Evolutionary conservation across 2,329 filamentous ascomycete genomes (phyloP), one percentile per base, ranked within the genome.

Genomic region (Alternaria arborescens): DNA sequence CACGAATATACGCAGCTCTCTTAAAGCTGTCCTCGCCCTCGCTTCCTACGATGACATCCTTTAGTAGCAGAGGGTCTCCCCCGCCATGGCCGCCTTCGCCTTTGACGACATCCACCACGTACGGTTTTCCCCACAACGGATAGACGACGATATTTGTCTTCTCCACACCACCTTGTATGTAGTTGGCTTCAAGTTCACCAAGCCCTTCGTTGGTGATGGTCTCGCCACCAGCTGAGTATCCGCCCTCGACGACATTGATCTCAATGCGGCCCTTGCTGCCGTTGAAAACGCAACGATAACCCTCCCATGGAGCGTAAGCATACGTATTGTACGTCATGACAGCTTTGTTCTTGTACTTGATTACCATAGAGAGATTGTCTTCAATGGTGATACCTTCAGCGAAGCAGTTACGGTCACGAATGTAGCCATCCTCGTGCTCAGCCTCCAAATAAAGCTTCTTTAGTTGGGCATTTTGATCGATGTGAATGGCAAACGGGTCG

Each of bases 301-400:
- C 86, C 61, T 88, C 86, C 86, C 86, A 88, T 0, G 87, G 87
- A 4, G 87, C 85, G 57, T 89, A 89, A 0, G 87, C 86, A 2
- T 84, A 85, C 6, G 87, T 77, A 18, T 81, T 86, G 69, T 89
- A 89, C 0, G 87, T 88, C 73, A 89, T 75, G 28, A 86, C 83
- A 0, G 85, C 85, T 3, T 86, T 84, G 52, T 81, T 86, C 18
- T 80, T 78, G 69, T 89, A 89, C 50, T 82, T 79, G 28, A 89
- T 84, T 42, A 89, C 78, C 30, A 89, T 76, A 41, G 82, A 86
- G 85, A 89, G 87, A 0, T 86, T 89, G 66, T 89, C 87, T 71
- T 89, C 87, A 57, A 89, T 89, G 65, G 81, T 88, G 57, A 89
- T 87, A 1, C 87, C 87, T 61, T 89, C 87, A 0, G 85, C 82